Conservation (phyloP, 2,329 filamentous ascomycete species). For the Ploettnerulaceae sp. region DNA sequence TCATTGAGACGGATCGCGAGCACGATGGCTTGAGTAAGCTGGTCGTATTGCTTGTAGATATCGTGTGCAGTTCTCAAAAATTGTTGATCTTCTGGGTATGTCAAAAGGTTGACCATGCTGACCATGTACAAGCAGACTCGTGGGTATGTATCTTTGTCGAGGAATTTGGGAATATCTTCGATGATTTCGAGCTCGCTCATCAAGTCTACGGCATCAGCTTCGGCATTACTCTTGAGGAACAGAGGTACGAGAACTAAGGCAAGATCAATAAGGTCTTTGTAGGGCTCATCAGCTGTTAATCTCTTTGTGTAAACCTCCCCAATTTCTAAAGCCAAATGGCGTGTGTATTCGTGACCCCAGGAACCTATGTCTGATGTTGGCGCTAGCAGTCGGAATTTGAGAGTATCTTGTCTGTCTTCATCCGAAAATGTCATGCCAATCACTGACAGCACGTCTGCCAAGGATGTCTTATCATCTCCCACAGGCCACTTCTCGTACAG, state of each 20-base stretch:
- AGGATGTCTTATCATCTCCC: constrained; percentile 77
- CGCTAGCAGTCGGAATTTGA: constrained; percentile 89
- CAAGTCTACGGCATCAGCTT: constrained; percentile 95
- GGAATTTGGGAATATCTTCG: constrained; percentile 78
- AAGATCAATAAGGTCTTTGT: constrained; percentile 79
- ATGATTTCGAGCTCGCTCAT: constrained; percentile 98
- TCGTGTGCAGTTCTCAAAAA: constrained; percentile 90
- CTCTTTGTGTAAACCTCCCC: constrained; percentile 90
- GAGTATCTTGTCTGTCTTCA: constrained; percentile 89
- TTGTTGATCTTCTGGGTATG: constrained; percentile 93
- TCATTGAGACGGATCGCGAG: constrained; percentile 93
- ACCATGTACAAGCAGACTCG: constrained; percentile 97
- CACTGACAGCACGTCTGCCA: constrained; percentile 94
- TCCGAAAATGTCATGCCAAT: constrained; percentile 99
- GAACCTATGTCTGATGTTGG: constrained; percentile 90
- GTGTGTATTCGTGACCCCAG: constrained; percentile 98
- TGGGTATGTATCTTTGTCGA: constrained; percentile 91
- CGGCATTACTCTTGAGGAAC: constrained; percentile 94
- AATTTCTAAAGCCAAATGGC: constrained; percentile 92
- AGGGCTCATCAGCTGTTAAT: constrained; percentile 76
- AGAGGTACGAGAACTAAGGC: constrained; percentile 82
- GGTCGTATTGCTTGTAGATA: constrained; percentile 90
- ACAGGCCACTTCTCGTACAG: constrained; percentile 86
- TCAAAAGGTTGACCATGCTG: constrained; percentile 96
- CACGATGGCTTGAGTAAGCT: constrained; percentile 88